Evolutionary conservation across 139 green algal species (phyloP).

Genomic region (Chlorella sp.): DNA sequence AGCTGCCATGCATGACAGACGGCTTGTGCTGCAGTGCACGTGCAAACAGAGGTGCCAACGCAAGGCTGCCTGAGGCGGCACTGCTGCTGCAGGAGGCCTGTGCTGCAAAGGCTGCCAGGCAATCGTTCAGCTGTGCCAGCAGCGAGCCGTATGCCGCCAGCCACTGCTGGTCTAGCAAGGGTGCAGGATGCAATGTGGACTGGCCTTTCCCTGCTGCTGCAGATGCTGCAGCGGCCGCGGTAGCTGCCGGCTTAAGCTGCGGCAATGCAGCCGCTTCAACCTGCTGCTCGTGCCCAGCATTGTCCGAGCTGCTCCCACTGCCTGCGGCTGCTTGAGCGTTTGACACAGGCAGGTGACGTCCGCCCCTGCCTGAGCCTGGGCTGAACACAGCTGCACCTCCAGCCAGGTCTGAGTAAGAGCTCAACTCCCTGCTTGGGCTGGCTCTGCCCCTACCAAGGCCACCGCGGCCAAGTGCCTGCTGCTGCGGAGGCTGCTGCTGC

Average conservation of each 20-base stretch:
- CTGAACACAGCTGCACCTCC: neutral
- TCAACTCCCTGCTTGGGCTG: neutral
- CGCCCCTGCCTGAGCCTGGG: neutral
- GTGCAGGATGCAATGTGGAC: neutral
- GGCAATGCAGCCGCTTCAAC: neutral
- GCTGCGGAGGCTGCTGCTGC: neutral
- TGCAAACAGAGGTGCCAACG: neutral
- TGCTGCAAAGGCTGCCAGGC: neutral
- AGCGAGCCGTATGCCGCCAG: neutral
- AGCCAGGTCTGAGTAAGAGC: neutral
- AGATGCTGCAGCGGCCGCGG: neutral
- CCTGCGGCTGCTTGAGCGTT: neutral
- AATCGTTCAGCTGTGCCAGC: neutral
- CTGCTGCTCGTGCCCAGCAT: too few relatives aligned
- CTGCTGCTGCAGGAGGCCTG: neutral
- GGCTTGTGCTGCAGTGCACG: neutral
- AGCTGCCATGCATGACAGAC: neutral
- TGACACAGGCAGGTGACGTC: constrained; percentile 8
- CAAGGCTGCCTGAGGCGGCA: neutral
- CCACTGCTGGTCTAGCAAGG: too few relatives aligned
- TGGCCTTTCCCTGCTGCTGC: neutral
- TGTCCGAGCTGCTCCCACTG: neutral
- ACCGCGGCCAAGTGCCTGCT: too few relatives aligned
- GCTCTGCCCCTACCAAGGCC: neutral
- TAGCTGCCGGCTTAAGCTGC: neutral